These are phyloP conservation scores for Pichia norvegensis DNA, from an alignment of 1,139 yeast species.

Conservation along the genomic window DNA sequence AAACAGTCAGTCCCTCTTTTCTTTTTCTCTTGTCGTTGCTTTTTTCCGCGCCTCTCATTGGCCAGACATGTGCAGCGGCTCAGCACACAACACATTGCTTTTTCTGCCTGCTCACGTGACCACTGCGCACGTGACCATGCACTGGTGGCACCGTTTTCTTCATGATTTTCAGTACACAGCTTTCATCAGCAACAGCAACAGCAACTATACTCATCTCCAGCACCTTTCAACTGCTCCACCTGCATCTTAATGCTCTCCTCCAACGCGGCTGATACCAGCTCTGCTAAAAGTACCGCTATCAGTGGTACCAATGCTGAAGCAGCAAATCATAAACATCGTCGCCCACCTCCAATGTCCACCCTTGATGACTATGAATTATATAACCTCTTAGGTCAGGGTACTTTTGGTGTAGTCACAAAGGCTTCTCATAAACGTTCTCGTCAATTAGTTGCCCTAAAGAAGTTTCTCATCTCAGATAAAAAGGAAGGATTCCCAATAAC, in stretches of 20 bases:
- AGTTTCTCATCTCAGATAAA: conserved; percentile 71
- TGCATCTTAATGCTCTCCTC: neutral
- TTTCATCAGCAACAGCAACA: neutral
- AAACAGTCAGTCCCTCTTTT: too few species aligned
- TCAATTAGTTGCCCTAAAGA: conserved; percentile 75
- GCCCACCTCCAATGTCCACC: conserved; percentile 4
- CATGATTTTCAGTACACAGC: neutral
- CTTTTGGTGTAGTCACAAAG: conserved; percentile 57
- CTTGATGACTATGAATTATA: conserved; percentile 9
- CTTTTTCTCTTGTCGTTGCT: too few species aligned
- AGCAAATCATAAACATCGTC: neutral
- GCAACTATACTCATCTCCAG: too few species aligned
- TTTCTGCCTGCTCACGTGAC: too few species aligned
- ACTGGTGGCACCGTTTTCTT: neutral
- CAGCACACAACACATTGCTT: too few species aligned
- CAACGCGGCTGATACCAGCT: neutral
- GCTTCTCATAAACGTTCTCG: conserved; percentile 48
- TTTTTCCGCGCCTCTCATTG: too few species aligned
- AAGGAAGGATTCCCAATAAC: conserved; percentile 94
- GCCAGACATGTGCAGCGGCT: too few species aligned
- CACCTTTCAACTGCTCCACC: neutral
- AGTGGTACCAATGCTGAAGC: neutral
- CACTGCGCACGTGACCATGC: too few species aligned
- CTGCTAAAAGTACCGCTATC: too few species aligned
- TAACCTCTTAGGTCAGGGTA: conserved; percentile 71